These are phyloP conservation scores for Cystobasidium onofrii DNA, from an alignment of 768 basidiomycete species.

Conservation along the genomic window DNA sequence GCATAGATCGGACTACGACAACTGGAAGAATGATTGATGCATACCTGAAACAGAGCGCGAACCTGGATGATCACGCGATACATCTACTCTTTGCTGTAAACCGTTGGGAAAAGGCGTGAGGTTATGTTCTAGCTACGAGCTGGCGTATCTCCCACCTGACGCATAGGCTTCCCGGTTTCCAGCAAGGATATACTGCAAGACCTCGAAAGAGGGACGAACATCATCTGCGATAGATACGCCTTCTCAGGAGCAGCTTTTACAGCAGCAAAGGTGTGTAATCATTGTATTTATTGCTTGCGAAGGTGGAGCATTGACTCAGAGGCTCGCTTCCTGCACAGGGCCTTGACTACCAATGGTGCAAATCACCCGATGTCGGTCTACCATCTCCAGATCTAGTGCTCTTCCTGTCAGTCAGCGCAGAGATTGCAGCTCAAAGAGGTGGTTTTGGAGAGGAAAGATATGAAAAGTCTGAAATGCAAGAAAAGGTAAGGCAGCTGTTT, in stretches of 20 bases:
- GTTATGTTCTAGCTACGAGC: conserved; percentile 20
- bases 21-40: conserved; percentile 89
- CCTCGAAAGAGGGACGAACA: conserved; percentile 58
- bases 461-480: conserved; percentile 66
- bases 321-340: conserved; percentile 45
- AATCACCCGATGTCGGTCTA: conserved; percentile 72
- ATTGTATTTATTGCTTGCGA: background rate
- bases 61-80: conserved; percentile 82
- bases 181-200: conserved; percentile 59
- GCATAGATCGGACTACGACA: conserved; percentile 75
- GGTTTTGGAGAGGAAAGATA: conserved; percentile 43
- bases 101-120: conserved; percentile 85
- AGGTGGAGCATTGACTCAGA: background rate
- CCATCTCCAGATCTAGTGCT: conserved; percentile 80
- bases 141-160: background rate
- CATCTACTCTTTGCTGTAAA: conserved; percentile 95
- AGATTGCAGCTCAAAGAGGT: conserved; percentile 55
- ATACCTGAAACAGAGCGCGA: conserved; percentile 72
- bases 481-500: conserved; percentile 58
- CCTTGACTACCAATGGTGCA: conserved; percentile 73
- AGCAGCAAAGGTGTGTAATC: conserved; percentile 48
- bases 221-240: conserved; percentile 88
- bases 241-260: conserved; percentile 90
- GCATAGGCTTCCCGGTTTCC: background rate
- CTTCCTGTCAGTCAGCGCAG: conserved; percentile 74